A percentile compares a stretch with the other conserved stretches of the same genome.
These are phyloP conservation scores for Ottelia alismoides DNA, from an alignment of 106 monocot species.

Conservation along the genomic window DNA sequence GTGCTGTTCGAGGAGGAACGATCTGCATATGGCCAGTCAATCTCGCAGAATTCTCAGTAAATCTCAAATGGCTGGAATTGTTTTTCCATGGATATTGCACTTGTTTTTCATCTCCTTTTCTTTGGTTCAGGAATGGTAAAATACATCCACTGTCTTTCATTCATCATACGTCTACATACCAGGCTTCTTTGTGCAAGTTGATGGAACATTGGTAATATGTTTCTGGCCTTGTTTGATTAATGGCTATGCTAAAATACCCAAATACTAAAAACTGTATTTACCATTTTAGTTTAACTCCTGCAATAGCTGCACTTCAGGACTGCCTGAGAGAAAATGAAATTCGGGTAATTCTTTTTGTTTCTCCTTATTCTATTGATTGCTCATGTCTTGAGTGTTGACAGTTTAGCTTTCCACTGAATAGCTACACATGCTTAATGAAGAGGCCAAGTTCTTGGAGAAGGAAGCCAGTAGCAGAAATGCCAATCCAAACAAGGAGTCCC, in stretches of 20 bases:
- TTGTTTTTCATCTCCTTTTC: slow-evolving; percentile 2
- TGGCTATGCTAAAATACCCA: slow-evolving; percentile 8
- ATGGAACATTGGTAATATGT: slow-evolving; percentile 73
- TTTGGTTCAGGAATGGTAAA: slow-evolving; percentile 53
- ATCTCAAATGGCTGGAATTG: no score
- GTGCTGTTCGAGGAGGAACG: slow-evolving; percentile 78
- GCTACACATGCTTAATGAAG: slow-evolving; percentile 26
- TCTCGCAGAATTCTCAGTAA: slow-evolving; percentile 53
- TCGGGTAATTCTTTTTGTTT: slow-evolving; percentile 34
- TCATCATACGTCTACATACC: slow-evolving; percentile 89
- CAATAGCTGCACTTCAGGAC: slow-evolving; percentile 61
- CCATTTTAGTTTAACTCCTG: slow-evolving; percentile 81
- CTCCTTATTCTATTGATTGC: not conserved
- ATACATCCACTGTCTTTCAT: slow-evolving; percentile 84
- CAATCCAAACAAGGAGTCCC: no score
- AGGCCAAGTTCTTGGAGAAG: slow-evolving; percentile 23
- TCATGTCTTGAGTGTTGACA: no score
- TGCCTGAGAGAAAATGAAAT: slow-evolving; percentile 67
- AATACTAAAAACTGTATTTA: no score
- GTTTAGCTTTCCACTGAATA: no score
- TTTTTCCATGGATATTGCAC: not conserved
- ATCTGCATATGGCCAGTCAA: slow-evolving; percentile 55
- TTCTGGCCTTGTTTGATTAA: slow-evolving; percentile 1
- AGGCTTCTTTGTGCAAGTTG: slow-evolving; percentile 94
- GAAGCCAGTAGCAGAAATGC: slow-evolving; percentile 7